Conservation (phyloP, 2,329 filamentous ascomycete genomes). For the Cladosporium austrohemisphaericum region DNA sequence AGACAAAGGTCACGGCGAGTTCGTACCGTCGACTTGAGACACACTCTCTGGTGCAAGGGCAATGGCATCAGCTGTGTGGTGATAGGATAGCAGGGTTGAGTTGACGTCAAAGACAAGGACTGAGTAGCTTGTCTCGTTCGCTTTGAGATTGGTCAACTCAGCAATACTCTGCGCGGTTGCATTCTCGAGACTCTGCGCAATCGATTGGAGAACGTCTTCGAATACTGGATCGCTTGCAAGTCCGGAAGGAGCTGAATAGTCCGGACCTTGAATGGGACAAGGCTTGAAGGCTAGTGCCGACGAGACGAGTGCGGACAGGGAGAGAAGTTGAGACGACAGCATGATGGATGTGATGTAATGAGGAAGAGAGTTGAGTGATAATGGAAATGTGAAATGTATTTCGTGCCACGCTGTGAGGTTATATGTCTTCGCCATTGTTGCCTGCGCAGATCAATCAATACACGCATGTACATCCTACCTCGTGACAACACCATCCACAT, state of each 20-base stretch:
- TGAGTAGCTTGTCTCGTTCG: conserved; percentile 16
- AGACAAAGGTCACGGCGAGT: neutral
- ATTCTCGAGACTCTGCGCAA: conserved; percentile 17
- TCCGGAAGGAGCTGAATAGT: conserved; percentile 19
- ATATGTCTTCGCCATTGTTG: too few relatives aligned
- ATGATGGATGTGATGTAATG: neutral
- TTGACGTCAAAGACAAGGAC: conserved; percentile 15
- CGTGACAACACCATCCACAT: too few relatives aligned
- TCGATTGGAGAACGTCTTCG: conserved; percentile 18
- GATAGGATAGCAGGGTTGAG: conserved; percentile 21
- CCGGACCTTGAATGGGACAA: conserved; percentile 23
- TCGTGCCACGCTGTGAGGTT: neutral
- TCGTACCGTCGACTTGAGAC: conserved; percentile 18
- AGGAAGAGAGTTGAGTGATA: neutral
- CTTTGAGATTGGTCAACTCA: neutral
- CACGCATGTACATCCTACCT: too few relatives aligned
- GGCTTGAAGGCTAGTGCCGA: conserved; percentile 5
- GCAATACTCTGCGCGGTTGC: conserved; percentile 18
- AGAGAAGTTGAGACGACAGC: neutral
- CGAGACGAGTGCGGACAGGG: neutral
- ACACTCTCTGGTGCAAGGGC: conserved; percentile 15
- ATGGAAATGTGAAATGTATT: neutral
- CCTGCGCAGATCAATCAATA: too few relatives aligned
- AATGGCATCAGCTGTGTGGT: conserved; percentile 15
- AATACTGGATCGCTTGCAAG: conserved; percentile 15